Evolutionary conservation across 1,139 yeast genomes (phyloP).

Genomic region (Taphrina deformans): DNA sequence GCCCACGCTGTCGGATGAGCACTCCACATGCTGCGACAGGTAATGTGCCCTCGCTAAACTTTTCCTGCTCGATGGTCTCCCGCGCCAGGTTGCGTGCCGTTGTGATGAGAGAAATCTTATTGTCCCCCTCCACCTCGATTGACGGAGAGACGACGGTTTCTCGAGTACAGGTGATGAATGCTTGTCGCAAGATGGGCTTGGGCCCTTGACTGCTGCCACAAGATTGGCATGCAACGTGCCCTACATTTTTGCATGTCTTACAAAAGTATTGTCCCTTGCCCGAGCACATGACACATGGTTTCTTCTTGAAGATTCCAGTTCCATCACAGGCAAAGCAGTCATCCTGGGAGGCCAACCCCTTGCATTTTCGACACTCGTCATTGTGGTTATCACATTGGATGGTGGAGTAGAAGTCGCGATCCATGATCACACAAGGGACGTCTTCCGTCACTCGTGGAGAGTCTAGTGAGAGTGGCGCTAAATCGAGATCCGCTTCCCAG

Average conservation of each 20-base stretch:
- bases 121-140: slow-evolving; percentile 31
- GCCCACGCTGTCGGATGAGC: slow-evolving; percentile 31
- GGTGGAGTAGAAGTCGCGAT: slow-evolving; percentile 18
- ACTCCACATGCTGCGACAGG: slow-evolving; percentile 33
- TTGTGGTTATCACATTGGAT: slow-evolving; percentile 26
- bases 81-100: slow-evolving; percentile 23
- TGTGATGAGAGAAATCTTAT: slow-evolving; percentile 15
- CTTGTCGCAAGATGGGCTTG: slow-evolving; percentile 20
- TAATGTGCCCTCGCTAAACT: slow-evolving; percentile 22
- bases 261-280: slow-evolving; percentile 29
- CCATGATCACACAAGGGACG: slow-evolving; percentile 26
- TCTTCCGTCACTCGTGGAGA: slow-evolving; percentile 20
- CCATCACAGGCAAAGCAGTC: slow-evolving; percentile 33
- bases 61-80: slow-evolving; percentile 21
- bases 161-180: slow-evolving; percentile 24
- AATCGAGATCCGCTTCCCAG: slow-evolving; percentile 31
- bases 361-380: slow-evolving; percentile 29
- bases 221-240: slow-evolving; percentile 13
- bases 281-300: slow-evolving; percentile 31
- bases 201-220: slow-evolving; percentile 26
- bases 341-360: slow-evolving; percentile 31
- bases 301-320: slow-evolving; percentile 31
- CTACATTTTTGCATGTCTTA: slow-evolving; percentile 22
- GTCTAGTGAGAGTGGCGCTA: slow-evolving; percentile 29
- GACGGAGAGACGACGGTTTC: slow-evolving; percentile 29